Evolutionary conservation across 1,284 basidiomycete genomes (phyloP), one percentile per base, ranked within the genome.

Genomic region (Baeospora myosura): DNA sequence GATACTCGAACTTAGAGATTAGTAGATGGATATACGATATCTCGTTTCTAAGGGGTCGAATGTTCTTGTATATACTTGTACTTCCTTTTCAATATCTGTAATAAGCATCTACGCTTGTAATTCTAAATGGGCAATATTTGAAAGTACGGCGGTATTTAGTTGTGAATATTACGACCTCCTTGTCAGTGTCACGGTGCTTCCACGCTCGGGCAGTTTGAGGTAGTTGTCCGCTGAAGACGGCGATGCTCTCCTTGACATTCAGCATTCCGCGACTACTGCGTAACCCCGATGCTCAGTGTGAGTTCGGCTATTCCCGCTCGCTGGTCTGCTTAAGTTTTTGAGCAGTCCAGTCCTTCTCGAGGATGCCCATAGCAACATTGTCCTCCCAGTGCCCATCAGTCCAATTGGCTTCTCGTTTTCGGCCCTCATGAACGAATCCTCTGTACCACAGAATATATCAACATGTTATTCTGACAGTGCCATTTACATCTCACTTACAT

Each of bases 301-400:
- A n/a, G n/a, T n/a, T n/a, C n/a, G n/a, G n/a, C n/a, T n/a, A n/a
- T n/a, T n/a, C n/a, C n/a, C n/a, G n/a, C n/a, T n/a, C n/a, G n/a
- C n/a, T n/a, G n/a, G n/a, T n/a, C n/a, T n/a, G n/a, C n/a, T n/a
- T n/a, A n/a, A n/a, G n/a, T n/a, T n/a, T n/a, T n/a, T n/a, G n/a
- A n/a, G n/a, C n/a, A n/a, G n/a, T n/a, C 56, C 56, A 54, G 22
- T 56, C 54, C 11, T 54, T 50, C 23, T 54, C 54, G 16, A 56
- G 36, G 8, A 56, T 51, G 11, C 52, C 51, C 55, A 56, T 54
- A 22, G 46, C 45, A 23, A 51, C 48, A 3, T 47, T 48, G 46
- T 59, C 57, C 14, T 49, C 18, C 55, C 54, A 59, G 3, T 42
- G 32, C 3, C 55, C 57, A 31, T 53, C 45, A 11, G 49, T 34